These are phyloP conservation scores for Epichloe gansuensis DNA, from an alignment of 2,329 filamentous ascomycete species.

Conservation along the genomic window DNA sequence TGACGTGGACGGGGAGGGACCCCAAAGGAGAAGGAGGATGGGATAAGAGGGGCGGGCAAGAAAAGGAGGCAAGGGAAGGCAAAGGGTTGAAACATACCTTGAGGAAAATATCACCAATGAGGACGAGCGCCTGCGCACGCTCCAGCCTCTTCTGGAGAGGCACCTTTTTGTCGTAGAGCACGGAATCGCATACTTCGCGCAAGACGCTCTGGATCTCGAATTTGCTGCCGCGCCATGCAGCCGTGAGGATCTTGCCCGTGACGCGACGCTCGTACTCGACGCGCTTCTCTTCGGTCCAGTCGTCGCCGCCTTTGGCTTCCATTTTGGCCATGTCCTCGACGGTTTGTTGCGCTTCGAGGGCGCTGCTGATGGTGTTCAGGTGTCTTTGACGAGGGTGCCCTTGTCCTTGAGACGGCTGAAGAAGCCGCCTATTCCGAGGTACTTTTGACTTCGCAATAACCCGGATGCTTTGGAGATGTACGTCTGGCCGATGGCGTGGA, in stretches of 20 bases:
- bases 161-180: conserved; percentile 70
- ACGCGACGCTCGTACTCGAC: conserved; percentile 91
- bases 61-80: neutral
- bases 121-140: conserved; percentile 76
- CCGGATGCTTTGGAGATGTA: conserved; percentile 81
- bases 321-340: conserved; percentile 98
- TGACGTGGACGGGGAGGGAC: too few species aligned
- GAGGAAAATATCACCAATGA: conserved; percentile 79
- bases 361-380: conserved; percentile 93
- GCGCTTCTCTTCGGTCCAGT: conserved; percentile 97
- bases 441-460: conserved; percentile 90
- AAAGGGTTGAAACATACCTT: conserved; percentile 48
- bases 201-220: conserved; percentile 97
- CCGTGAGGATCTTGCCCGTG: conserved; percentile 94
- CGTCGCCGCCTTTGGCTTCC: conserved; percentile 88
- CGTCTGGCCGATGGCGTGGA: conserved; percentile 86
- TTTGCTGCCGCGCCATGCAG: conserved; percentile 91
- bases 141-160: conserved; percentile 76
- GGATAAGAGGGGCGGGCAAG: neutral
- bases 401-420: conserved; percentile 92
- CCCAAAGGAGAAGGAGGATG: too few species aligned
- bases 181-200: conserved; percentile 82
- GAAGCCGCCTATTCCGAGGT: conserved; percentile 91
- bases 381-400: conserved; percentile 92
- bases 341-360: conserved; percentile 93